Base-by-base conservation (phyloP, 257 asterid species). In the Nicotiana obtusifolia region DNA sequence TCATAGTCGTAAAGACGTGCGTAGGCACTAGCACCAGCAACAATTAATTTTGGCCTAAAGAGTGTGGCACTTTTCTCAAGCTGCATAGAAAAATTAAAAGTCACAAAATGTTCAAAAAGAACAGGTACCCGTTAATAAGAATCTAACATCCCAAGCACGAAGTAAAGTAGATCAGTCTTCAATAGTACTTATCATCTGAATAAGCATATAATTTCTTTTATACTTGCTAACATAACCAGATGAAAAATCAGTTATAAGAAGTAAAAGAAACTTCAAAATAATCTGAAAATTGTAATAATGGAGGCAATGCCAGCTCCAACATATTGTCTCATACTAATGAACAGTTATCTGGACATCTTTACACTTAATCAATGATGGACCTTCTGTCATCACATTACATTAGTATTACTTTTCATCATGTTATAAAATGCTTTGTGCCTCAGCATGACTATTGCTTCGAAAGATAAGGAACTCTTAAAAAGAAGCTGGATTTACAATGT, bases 21-120 rank as follows among this genome's bases (percentile, higher is more conserved):
- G 85, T 93, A 95, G 59, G 99, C 97, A 87, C 99, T 93, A 83
- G 99, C 99, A 86, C 99, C 98, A 81, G 99, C 97, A 84, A 93
- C 97, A 76, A 95, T 92, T 87, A 95, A 85, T 85, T 95, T 95
- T 22, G 99, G 99, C 89, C 99, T 89, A 83, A 89, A 95, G 37
- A 95, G 98, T 64, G 89, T 89, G 80, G 99, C 99, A 86, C 97
- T 93, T 87, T 95, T 93, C 86, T 95, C 99, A 85, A 95, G 81
- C 99, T 95, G 95, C 78, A 7, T 41, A 71, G 60, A 44, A 44
- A 71, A 14, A 44, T 37, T 11, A 44, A 41, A 37, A 41, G 37
- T 14, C 60, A 20, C 20, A 9, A 22, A 71, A 17, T 71, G 60
- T 44, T 71, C 4, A 71, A 71, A 44, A 5, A 71, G 10, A 44